Conservation (phyloP, 495 filamentous ascomycete species). For the Friedmanniomyces endolithicus region DNA sequence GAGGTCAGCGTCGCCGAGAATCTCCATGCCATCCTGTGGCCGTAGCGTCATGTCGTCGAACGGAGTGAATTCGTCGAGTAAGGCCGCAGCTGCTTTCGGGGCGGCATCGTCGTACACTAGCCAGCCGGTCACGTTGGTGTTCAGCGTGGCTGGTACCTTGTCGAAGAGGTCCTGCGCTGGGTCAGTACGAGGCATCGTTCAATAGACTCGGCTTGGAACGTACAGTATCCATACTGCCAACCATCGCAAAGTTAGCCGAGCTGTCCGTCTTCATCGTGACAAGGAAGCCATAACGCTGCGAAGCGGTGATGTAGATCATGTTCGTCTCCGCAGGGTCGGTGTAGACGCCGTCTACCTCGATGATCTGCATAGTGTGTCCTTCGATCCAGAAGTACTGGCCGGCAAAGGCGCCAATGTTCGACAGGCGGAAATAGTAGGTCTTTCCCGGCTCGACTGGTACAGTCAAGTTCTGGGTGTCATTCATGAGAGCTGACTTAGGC, state of each 20-base stretch:
- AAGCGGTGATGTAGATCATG: conserved; percentile 50
- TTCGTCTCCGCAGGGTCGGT: conserved; percentile 45
- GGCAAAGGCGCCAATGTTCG: conserved; percentile 48
- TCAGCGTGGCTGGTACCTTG: conserved; percentile 46
- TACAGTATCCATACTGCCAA: conserved; percentile 42
- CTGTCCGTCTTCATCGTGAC: conserved; percentile 42
- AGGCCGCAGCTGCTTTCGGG: conserved; percentile 43
- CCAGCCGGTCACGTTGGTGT: conserved; percentile 71
- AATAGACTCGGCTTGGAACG: background rate
- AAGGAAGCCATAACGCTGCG: conserved; percentile 60
- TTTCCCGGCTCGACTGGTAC: conserved; percentile 55
- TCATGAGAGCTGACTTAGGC: conserved; percentile 42
- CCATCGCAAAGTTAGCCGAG: conserved; percentile 61
- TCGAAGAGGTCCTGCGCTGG: conserved; percentile 53
- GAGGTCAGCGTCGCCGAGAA: conserved; percentile 47
- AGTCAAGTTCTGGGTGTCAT: conserved; percentile 45
- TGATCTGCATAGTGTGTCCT: conserved; percentile 47
- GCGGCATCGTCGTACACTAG: conserved; percentile 56
- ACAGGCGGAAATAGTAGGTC: conserved; percentile 66
- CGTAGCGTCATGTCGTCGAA: conserved; percentile 65
- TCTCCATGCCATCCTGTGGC: conserved; percentile 47
- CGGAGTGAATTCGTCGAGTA: conserved; percentile 46
- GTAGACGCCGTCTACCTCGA: conserved; percentile 65
- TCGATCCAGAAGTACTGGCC: conserved; percentile 36
- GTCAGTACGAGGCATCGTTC: background rate